Base-by-base conservation (phyloP, 2,329 filamentous ascomycete species). In the Hypoxylon sp. region DNA sequence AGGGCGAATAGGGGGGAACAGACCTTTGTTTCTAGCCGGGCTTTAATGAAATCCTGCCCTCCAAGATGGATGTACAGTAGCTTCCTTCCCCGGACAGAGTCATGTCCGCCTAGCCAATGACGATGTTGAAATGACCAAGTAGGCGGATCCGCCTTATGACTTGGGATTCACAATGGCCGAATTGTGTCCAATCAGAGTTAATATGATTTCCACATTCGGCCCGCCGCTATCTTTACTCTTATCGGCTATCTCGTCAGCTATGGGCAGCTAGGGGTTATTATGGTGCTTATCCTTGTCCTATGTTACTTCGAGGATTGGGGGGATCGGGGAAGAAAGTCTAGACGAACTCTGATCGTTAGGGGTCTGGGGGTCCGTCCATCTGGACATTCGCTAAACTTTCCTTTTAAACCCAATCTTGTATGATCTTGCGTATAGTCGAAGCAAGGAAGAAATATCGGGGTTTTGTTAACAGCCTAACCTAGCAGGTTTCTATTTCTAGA, bases 141-240 rank as follows among this genome's bases (percentile, higher is more conserved):
- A 57, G 38, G 25, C n/a, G 64, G 59, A 48, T 11, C 48, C 41
- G 23, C 52, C 72, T 63, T 63, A 66, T 70, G 67, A 69, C 68
- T 60, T 60, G 34, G 60, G 55, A 48, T 48, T 53, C 53, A 14
- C n/a, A 21, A 23, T 2, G 30, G n/a, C 73, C 73, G 75, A 75
- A 13, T 19, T 23, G 19, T 1, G 32, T 19, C 74, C 73, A 76
- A 76, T 75, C 66, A 74, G 41, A 52, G 43, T 4, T 23, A 5
- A 11, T 10, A 32, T 55, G 38, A 59, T 65, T 52, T 60, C 62
- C 55, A 63, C 51, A 76, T 73, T 76, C 74, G 74, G 74, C 53
- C 74, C 74, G 74, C 74, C 69, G 61, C 45, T 70, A 68, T 70
- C 65, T 65, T 6, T 53, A 30, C 53, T 65, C 70, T 71, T 74